These are phyloP conservation scores for Sonneratia caseolaris DNA, from an alignment of 345 rosid genomes.

Conservation along the genomic window DNA sequence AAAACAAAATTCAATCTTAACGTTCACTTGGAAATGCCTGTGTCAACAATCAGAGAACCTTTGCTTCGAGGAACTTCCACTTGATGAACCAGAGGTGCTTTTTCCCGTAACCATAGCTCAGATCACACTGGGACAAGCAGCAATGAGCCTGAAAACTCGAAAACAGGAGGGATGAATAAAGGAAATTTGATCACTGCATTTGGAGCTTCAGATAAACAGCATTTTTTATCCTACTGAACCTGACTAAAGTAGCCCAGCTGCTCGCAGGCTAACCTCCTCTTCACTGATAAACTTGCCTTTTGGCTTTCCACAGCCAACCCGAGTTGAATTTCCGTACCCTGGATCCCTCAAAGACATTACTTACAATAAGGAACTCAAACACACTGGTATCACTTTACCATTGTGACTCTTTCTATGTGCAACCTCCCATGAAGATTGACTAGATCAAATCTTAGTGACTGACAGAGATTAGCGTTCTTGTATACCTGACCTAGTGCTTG, in stretches of 20 bases:
- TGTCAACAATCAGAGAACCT: conserved; percentile 27
- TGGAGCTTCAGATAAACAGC: not conserved
- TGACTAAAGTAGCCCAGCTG: conserved; percentile 64
- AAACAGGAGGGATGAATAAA: not conserved
- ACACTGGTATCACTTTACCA: no score
- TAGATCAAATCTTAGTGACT: not conserved
- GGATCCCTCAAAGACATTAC: conserved; percentile 9
- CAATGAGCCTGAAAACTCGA: conserved; percentile 46
- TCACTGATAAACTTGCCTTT: conserved; percentile 75
- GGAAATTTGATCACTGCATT: no score
- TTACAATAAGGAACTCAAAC: not conserved
- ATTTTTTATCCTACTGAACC: conserved; percentile 20
- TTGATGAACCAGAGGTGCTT: conserved; percentile 73
- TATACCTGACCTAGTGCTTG: conserved; percentile 87
- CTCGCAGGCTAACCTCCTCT: conserved; percentile 91
- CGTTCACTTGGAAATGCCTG: not conserved
- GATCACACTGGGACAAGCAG: conserved; percentile 50
- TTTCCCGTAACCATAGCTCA: conserved; percentile 37
- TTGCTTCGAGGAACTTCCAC: conserved; percentile 90
- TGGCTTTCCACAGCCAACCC: conserved; percentile 88
- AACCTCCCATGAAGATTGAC: not conserved
- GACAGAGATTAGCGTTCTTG: not conserved
- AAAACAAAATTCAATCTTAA: not conserved
- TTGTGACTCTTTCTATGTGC: no score
- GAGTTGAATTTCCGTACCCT: conserved; percentile 97